phyloP scores from a whole-genome alignment of 805 yeast genomes.

The Candida ovalis region DNA sequence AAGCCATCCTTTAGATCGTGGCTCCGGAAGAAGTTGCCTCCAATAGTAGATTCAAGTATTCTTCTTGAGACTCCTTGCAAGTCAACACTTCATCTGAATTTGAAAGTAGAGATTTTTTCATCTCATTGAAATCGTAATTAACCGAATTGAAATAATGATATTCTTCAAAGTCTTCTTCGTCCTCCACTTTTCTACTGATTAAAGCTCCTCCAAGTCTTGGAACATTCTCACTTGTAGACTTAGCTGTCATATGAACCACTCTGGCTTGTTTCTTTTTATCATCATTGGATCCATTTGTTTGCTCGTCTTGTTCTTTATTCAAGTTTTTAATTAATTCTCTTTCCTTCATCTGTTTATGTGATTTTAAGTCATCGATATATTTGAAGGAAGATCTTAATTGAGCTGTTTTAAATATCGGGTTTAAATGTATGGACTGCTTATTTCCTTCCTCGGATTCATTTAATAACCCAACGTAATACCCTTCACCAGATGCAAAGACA shows the following conservation, averaged over 20 bases:
- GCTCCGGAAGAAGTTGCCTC: conserved; percentile 15
- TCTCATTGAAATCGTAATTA: conserved; percentile 26
- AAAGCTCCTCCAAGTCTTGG: conserved; percentile 68
- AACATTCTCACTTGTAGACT: conserved; percentile 54
- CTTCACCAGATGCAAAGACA: conserved; percentile 52
- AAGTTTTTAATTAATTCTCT: conserved; percentile 35
- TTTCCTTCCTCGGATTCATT: conserved; percentile 35
- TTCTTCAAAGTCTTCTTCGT: conserved; percentile 49
- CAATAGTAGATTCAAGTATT: conserved; percentile 31
- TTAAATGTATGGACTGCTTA: conserved; percentile 41
- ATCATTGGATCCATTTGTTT: conserved; percentile 10
- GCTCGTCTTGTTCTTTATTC: conserved; percentile 38
- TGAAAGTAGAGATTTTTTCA: conserved; percentile 23
- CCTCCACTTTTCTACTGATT: conserved; percentile 56
- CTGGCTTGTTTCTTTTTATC: conserved; percentile 41
- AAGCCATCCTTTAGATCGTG: background rate
- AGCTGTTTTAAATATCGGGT: conserved; percentile 61
- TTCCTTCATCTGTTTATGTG: conserved; percentile 37
- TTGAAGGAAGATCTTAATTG: conserved; percentile 82
- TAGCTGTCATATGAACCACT: conserved; percentile 76
- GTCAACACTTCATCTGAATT: conserved; percentile 16
- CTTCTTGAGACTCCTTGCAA: conserved; percentile 26
- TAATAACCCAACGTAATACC: conserved; percentile 42
- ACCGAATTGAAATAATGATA: conserved; percentile 45
- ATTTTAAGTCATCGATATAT: conserved; percentile 58